Evolutionary conservation across 1,284 basidiomycete species (phyloP), one percentile per base, ranked within the genome.

Genomic region (Psilocybe mexicana): DNA sequence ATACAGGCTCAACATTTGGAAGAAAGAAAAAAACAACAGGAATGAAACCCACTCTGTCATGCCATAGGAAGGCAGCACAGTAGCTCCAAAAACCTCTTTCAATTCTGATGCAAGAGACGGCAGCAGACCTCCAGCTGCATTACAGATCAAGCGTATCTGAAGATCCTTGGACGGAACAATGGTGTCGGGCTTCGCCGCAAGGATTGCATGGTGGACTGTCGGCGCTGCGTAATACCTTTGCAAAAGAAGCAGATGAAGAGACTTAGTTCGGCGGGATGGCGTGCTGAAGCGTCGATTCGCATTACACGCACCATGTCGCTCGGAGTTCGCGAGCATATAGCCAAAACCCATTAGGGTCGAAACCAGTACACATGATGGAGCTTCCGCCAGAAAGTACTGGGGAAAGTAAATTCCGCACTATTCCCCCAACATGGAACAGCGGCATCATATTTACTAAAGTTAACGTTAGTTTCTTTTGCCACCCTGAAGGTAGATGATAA

Each of bases 381-480:
- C 79, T 79, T 6, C 84, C 84, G 3, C 83, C 81, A 18, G 83
- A 81, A 43, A 84, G 74, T 5, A 87, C 69, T 1, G 86, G 83
- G 6, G 85, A 81, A 18, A 87, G 76, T 25, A 88, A 74, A 62
- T 85, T 87, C 55, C 84, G 82, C 30, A 87, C 78, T 45, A 87
- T 80, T 36, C 85, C 85, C 54, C 85, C 85, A 18, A 87, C 84
- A 64, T 87, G 86, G 73, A 86, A 88, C 33, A 87, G 76, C 28
- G 86, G 86, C 86, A 88, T 88, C 76, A 88, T 87, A 61, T 80
- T 80, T 67, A 79, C 79, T 79, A 56, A 26, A 45, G 38, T 52
- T 35, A 46, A 54, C 35, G 33, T 57, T 43, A 61, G 57, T 49
- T 35, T 40, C 33, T 23, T 48, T 35, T 42, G 25, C 42, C n/a